These are phyloP conservation scores for Aspergillus fructus DNA, from an alignment of 2,329 filamentous ascomycete genomes.

Conservation along the genomic window DNA sequence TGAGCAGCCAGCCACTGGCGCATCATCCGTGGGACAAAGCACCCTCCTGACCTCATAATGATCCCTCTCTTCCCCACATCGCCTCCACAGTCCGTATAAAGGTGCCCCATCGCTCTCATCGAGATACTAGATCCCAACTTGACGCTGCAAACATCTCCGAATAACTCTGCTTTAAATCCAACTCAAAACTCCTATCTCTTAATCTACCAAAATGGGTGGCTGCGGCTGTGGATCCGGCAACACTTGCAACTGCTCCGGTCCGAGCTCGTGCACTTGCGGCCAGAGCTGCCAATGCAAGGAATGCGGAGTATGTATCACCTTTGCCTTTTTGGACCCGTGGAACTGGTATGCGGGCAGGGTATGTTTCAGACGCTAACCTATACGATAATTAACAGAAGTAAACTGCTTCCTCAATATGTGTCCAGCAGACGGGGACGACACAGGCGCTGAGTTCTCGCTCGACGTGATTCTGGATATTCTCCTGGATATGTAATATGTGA, in stretches of 20 bases:
- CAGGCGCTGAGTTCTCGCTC: constrained; percentile 1
- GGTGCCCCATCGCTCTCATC: background rate
- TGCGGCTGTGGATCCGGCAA: constrained; percentile 35
- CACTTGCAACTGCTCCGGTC: constrained; percentile 33
- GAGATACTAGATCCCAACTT: background rate
- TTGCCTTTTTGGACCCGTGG: background rate
- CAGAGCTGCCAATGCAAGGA: constrained; percentile 36
- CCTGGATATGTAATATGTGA: constrained; percentile 7
- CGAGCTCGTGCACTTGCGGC: constrained; percentile 33
- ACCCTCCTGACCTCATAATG: constrained; percentile 25
- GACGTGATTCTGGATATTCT: constrained; percentile 14
- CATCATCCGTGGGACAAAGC: background rate
- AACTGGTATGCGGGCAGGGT: background rate
- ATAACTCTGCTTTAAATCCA: background rate
- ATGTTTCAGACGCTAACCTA: no score
- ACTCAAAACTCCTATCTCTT: background rate
- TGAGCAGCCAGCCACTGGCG: background rate
- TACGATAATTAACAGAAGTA: constrained; percentile 23
- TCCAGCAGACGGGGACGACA: constrained; percentile 8
- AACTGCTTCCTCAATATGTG: constrained; percentile 1
- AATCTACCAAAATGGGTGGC: constrained; percentile 26
- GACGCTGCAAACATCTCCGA: background rate
- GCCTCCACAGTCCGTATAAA: constrained; percentile 15
- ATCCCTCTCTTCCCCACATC: constrained; percentile 16
- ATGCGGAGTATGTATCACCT: constrained; percentile 37